Conservation (phyloP, 2,329 filamentous ascomycete species). For the Fusarium lateritium region DNA sequence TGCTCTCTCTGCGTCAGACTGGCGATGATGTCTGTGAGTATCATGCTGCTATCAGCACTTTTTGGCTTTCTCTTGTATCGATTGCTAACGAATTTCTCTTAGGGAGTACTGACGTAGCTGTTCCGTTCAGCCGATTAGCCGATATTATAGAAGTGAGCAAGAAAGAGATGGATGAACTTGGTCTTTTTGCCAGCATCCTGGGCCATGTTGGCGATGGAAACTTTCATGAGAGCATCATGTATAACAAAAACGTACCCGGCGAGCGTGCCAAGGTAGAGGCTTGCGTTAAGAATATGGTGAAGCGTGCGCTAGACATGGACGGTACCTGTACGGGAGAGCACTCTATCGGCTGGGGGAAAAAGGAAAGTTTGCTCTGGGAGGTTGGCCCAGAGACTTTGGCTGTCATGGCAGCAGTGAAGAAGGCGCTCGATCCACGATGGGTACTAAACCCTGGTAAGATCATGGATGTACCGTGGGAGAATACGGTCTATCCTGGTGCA, state of each 20-base stretch:
- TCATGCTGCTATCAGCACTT: background rate
- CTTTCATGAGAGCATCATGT: constrained; percentile 95
- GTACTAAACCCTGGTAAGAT: constrained; percentile 95
- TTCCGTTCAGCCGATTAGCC: constrained; percentile 81
- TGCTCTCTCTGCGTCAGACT: constrained; percentile 77
- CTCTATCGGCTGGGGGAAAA: constrained; percentile 88
- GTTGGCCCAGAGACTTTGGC: constrained; percentile 84
- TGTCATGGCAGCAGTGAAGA: constrained; percentile 88
- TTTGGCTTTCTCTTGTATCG: background rate
- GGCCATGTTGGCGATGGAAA: constrained; percentile 96
- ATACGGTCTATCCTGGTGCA: constrained; percentile 37
- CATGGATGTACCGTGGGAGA: constrained; percentile 74
- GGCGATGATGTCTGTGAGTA: constrained; percentile 77
- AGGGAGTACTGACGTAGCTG: constrained; percentile 88
- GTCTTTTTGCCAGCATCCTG: constrained; percentile 87
- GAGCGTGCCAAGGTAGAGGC: constrained; percentile 83
- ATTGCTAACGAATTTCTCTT: background rate
- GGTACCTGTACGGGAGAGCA: constrained; percentile 94
- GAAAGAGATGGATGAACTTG: constrained; percentile 88
- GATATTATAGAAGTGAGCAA: constrained; percentile 88
- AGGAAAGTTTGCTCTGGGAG: constrained; percentile 82
- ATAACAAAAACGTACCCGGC: constrained; percentile 77
- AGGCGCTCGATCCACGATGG: constrained; percentile 87
- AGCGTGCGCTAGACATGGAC: constrained; percentile 92
- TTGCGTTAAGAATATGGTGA: constrained; percentile 91